Evolutionary conservation across 371 early-diverging fungal species (phyloP).

Genomic region (Mucor velutinosus): DNA sequence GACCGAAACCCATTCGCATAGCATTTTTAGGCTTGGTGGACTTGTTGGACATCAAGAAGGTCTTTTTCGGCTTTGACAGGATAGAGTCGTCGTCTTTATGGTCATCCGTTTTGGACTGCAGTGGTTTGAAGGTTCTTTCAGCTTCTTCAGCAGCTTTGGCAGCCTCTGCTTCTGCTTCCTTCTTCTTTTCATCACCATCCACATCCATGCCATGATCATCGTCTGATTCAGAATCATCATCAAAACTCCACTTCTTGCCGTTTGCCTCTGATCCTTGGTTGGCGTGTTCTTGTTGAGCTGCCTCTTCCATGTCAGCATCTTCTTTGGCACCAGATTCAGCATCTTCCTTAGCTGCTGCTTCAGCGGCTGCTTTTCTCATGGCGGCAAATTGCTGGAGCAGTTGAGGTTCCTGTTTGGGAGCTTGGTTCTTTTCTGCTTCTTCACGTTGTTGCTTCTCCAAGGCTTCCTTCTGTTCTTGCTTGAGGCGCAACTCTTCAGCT

Average conservation of each 20-base stretch:
- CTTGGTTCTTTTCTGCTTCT: conserved; percentile 44
- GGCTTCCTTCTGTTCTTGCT: conserved; percentile 22
- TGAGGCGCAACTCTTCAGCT: conserved; percentile 14
- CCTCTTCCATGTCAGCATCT: conserved; percentile 33
- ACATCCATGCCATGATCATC: conserved; percentile 25
- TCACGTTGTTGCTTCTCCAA: conserved; percentile 18
- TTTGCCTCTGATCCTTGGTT: conserved; percentile 9
- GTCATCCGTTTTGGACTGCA: conserved; percentile 29
- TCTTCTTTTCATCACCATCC: conserved; percentile 8
- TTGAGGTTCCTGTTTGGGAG: conserved; percentile 32
- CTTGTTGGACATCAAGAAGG: conserved; percentile 14
- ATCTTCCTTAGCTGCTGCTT: conserved; percentile 18
- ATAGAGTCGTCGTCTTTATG: conserved; percentile 19
- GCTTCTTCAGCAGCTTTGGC: conserved; percentile 13
- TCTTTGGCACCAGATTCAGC: conserved; percentile 7
- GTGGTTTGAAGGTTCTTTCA: conserved; percentile 37
- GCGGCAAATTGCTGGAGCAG: conserved; percentile 33
- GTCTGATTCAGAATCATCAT: conserved; percentile 25
- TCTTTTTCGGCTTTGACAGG: conserved; percentile 22
- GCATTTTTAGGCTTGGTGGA: conserved; percentile 34
- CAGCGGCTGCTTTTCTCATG: conserved; percentile 28
- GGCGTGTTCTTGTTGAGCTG: conserved; percentile 1
- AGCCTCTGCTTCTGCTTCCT: conserved; percentile 11
- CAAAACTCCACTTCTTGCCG: conserved; percentile 32
- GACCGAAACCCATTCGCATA: conserved; percentile 47